Evolutionary conservation across 2,329 filamentous ascomycete genomes (phyloP).

Genomic region (Drechmeria coniospora): DNA sequence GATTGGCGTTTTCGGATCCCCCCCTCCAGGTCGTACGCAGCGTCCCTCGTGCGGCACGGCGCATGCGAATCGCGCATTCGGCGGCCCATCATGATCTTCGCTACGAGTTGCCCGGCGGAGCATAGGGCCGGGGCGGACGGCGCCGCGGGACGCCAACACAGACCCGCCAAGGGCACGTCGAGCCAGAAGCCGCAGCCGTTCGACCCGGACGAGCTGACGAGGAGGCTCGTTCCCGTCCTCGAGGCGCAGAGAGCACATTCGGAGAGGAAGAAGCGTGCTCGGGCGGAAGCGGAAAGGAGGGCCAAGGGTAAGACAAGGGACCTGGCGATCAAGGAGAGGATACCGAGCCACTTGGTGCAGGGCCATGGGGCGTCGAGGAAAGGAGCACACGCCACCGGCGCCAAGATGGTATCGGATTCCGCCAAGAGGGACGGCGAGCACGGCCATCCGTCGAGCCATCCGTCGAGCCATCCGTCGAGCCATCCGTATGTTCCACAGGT

Average conservation of each 20-base stretch:
- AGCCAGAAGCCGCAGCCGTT: slow-evolving; percentile 18
- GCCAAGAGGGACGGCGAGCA: slow-evolving; percentile 7
- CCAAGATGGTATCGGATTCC: slow-evolving; percentile 5
- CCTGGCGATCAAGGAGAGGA: slow-evolving; percentile 2
- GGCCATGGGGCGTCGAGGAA: slow-evolving; percentile 2
- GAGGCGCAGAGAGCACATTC: slow-evolving; percentile 30
- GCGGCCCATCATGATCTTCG: too few relatives aligned
- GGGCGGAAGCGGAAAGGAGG: slow-evolving; percentile 9
- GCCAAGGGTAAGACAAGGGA: slow-evolving; percentile 1
- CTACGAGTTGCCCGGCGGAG: slow-evolving; percentile 3
- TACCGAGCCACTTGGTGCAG: neutral
- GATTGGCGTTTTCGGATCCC: too few relatives aligned
- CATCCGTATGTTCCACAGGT: slow-evolving; percentile 38
- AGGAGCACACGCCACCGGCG: slow-evolving; percentile 1
- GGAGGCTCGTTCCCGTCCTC: slow-evolving; percentile 34
- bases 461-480: slow-evolving; percentile 12
- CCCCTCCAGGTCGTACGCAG: too few relatives aligned
- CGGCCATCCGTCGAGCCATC: slow-evolving; percentile 16
- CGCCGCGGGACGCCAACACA: slow-evolving; percentile 1
- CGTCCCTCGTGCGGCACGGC: too few relatives aligned
- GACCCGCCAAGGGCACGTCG: neutral
- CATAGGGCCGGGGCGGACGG: slow-evolving; percentile 3
- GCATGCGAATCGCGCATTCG: too few relatives aligned
- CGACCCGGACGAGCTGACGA: slow-evolving; percentile 39
- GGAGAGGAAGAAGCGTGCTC: slow-evolving; percentile 17